These are phyloP conservation scores for Penstemon eatonii DNA, from an alignment of 257 asterid species.

Conservation along the genomic window DNA sequence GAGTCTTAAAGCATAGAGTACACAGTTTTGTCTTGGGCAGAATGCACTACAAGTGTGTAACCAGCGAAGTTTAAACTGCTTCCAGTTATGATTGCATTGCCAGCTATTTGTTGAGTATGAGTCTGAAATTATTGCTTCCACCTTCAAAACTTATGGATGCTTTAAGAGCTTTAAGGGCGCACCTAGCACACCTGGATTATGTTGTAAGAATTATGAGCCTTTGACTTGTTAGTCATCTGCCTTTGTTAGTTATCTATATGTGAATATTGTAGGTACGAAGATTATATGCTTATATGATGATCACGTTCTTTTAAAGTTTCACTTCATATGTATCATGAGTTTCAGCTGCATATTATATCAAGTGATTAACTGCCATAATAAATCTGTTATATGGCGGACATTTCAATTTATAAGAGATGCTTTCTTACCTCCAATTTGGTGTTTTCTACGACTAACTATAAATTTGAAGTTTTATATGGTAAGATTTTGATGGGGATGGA, in stretches of 20 bases:
- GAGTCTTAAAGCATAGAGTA: conserved; percentile 13
- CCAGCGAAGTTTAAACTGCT: conserved; percentile 21
- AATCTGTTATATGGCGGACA: conserved; percentile 20
- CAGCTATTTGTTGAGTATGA: conserved; percentile 21
- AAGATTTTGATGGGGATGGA: background rate
- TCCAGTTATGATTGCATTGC: conserved; percentile 20
- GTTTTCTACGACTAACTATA: background rate
- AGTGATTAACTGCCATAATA: conserved; percentile 31
- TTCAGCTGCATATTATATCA: conserved; percentile 29
- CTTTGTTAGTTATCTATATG: conserved; percentile 38
- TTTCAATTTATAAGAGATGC: background rate
- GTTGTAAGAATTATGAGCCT: conserved; percentile 34
- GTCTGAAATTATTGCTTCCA: conserved; percentile 18
- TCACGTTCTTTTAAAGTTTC: conserved; percentile 23
- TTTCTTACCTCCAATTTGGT: background rate
- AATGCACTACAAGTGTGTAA: conserved; percentile 18
- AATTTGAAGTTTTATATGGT: background rate
- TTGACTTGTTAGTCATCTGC: conserved; percentile 29
- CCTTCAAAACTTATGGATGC: conserved; percentile 21
- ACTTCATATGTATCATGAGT: conserved; percentile 25
- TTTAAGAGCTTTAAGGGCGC: conserved; percentile 26
- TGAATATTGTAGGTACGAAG: conserved; percentile 51
- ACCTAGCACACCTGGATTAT: conserved; percentile 32
- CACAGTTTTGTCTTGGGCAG: conserved; percentile 36
- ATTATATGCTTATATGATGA: conserved; percentile 30